Base-by-base conservation (phyloP, 2,329 filamentous ascomycete genomes). In the Monosporascus sp. region DNA sequence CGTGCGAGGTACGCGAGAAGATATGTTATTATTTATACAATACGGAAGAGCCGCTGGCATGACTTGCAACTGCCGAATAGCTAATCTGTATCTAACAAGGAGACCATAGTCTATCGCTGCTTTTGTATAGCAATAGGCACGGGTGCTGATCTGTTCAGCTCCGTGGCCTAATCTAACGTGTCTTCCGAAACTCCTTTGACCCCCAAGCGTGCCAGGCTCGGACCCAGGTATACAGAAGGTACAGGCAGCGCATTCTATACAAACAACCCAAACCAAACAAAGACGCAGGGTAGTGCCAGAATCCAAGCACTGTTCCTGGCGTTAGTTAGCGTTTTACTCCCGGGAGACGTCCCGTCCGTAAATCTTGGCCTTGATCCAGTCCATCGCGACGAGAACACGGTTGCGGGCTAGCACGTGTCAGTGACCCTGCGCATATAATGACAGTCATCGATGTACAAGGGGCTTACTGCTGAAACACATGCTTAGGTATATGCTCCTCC, bases 391-490 rank as follows among this genome's bases (percentile, higher is more conserved):
- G 50, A 99, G 82, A 64, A 97, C 84, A 70, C 94, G 87, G 79
- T 99, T 99, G 65, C 94, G 91, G 58, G 90, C 90, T 95, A 60
- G 50, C 38, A 40, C 44, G 5, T 35, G 60, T 70, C 54, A 67
- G 52, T 24, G 37, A 24, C 16, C 26, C 46, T 45, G 14, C 27
- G 24, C 3, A 51, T 48, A 22, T 49, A 35, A 14, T 9, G 16
- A 43, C 17, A 31, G 38, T 16, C 7, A 27, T 37, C 17, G 2
- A 14, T 4, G 14, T 22, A 19, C 31, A 20, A 37, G 49, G 49
- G 48, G 88, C 90, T 86, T 82, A 94, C 91, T 92, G 85, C 92
- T 97, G 74, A 99, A 99, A 84, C 93, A 97, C 94, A 99, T 99
- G 81, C 91, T 97, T 72, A 99, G 79, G 74, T 99, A 99, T 52